A percentile compares a stretch with the other conserved stretches of the same genome.
Evolutionary conservation across 2,329 filamentous ascomycete genomes (phyloP).

Genomic region (Septoria linicola): DNA sequence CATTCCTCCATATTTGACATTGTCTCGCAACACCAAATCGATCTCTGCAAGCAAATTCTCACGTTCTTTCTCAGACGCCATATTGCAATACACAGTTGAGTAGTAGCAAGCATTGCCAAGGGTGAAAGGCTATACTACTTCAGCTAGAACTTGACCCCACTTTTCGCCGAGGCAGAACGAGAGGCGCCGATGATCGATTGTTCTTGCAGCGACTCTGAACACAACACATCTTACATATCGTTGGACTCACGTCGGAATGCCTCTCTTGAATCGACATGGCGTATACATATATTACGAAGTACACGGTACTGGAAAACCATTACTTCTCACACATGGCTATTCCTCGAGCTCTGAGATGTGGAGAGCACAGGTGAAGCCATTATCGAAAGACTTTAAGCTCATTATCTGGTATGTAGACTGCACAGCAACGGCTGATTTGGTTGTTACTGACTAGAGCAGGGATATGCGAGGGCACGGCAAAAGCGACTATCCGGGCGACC

Average conservation of each 20-base stretch:
- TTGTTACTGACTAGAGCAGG: neutral
- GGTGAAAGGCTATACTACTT: too few relatives aligned
- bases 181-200: neutral
- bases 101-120: too few relatives aligned
- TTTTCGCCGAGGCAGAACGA: neutral
- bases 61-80: too few relatives aligned
- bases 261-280: conserved; percentile 21
- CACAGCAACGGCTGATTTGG: conserved; percentile 23
- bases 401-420: conserved; percentile 27
- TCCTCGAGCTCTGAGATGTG: conserved; percentile 34
- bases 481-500: conserved; percentile 27
- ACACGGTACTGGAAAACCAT: conserved; percentile 23
- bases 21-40: too few relatives aligned
- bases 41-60: too few relatives aligned
- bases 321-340: conserved; percentile 33
- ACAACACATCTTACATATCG: neutral
- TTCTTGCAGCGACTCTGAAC: neutral
- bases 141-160: neutral
- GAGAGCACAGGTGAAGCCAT: conserved; percentile 26
- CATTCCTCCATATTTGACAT: too few relatives aligned
- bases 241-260: conserved; percentile 6
- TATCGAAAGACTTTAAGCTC: conserved; percentile 27
- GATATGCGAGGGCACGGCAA: conserved; percentile 34
- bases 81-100: too few relatives aligned
- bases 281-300: conserved; percentile 31